phyloP scores from a whole-genome alignment of 225 moss, liverwort and hornwort genomes.

The Bryum argenteum region DNA sequence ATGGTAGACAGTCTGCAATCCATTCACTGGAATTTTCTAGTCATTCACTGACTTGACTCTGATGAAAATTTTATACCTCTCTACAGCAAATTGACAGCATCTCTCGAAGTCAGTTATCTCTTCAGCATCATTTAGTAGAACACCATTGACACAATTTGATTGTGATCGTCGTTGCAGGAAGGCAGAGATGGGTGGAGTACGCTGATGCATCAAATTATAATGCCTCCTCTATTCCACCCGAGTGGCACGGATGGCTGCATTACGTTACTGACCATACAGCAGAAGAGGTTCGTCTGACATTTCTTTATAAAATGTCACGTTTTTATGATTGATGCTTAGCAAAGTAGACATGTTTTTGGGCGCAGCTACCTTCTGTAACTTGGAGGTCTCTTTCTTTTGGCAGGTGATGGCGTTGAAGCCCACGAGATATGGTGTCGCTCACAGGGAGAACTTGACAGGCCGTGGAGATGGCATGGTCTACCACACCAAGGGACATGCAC shows the following conservation, averaged over 20 bases:
- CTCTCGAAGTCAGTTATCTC: not conserved
- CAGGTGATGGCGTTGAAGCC: slow-evolving; percentile 85
- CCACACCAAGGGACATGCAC: slow-evolving; percentile 89
- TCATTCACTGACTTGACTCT: slow-evolving; percentile 11
- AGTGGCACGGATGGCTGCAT: slow-evolving; percentile 98
- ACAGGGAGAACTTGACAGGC: slow-evolving; percentile 83
- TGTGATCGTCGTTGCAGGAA: slow-evolving; percentile 54
- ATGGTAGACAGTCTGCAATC: not conserved
- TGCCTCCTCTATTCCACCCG: slow-evolving; percentile 85
- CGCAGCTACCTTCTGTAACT: not conserved
- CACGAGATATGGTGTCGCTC: slow-evolving; percentile 75
- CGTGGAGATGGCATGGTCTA: slow-evolving; percentile 86
- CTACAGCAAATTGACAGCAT: not conserved
- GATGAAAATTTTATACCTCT: not conserved
- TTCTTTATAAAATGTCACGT: not conserved
- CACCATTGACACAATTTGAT: not conserved
- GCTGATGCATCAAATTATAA: slow-evolving; percentile 75
- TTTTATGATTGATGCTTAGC: slow-evolving; percentile 2
- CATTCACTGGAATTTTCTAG: slow-evolving; percentile 3
- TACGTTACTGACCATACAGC: slow-evolving; percentile 74
- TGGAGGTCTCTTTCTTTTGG: not conserved
- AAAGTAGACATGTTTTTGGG: not conserved
- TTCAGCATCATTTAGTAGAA: not conserved
- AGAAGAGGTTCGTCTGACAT: slow-evolving; percentile 56
- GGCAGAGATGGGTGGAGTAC: slow-evolving; percentile 94